phyloP scores from a whole-genome alignment of 805 yeast genomes.

The Ogataea pini region DNA sequence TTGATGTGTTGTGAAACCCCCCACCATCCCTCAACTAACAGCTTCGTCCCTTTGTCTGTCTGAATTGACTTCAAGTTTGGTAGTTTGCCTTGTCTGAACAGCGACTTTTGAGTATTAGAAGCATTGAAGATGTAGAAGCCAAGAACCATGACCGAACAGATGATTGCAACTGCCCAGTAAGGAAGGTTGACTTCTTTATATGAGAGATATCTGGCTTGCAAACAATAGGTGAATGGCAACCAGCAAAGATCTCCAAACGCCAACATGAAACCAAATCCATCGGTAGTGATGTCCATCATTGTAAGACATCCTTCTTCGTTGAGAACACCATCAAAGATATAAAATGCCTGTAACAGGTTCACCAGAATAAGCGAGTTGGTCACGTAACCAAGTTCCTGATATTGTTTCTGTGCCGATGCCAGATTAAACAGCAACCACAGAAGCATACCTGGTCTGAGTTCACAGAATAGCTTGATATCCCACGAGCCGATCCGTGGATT shows the following conservation, averaged over 20 bases:
- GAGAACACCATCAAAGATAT: slow-evolving; percentile 87
- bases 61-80: slow-evolving; percentile 66
- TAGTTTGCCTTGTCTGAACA: slow-evolving; percentile 77
- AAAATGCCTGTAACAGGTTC: slow-evolving; percentile 69
- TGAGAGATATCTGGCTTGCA: slow-evolving; percentile 82
- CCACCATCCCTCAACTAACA: slow-evolving; percentile 97
- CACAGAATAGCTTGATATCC: slow-evolving; percentile 91
- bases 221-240: slow-evolving; percentile 87
- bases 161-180: slow-evolving; percentile 34
- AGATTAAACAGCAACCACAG: slow-evolving; percentile 80
- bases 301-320: slow-evolving; percentile 87
- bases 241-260: slow-evolving; percentile 91
- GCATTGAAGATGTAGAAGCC: slow-evolving; percentile 86
- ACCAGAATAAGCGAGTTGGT: slow-evolving; percentile 74
- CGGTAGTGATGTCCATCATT: slow-evolving; percentile 96
- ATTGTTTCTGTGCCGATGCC: slow-evolving; percentile 82
- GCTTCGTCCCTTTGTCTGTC: slow-evolving; percentile 75
- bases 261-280: slow-evolving; percentile 96
- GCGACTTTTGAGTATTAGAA: slow-evolving; percentile 81
- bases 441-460: slow-evolving; percentile 90
- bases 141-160: slow-evolving; percentile 44
- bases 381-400: slow-evolving; percentile 55
- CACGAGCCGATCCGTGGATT: slow-evolving; percentile 85
- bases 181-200: slow-evolving; percentile 62
- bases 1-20: slow-evolving; percentile 87